Evolutionary conservation across 1,139 yeast genomes (phyloP).

Genomic region (Debaryomycetaceae sp.): DNA sequence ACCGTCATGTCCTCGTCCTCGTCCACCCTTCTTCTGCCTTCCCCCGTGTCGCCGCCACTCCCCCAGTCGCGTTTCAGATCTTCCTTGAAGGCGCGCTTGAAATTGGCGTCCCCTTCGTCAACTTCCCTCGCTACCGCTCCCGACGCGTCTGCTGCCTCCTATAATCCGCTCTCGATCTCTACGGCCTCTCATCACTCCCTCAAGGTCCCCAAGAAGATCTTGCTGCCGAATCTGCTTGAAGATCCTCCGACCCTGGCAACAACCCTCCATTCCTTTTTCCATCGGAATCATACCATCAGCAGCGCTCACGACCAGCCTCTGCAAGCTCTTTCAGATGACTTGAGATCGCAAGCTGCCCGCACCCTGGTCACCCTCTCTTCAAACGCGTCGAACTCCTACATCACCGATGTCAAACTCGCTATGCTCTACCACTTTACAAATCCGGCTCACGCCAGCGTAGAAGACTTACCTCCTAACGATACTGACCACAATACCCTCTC

Average conservation of each 20-base stretch:
- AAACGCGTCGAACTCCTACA: slow-evolving; percentile 29
- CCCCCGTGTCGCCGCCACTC: too few relatives aligned
- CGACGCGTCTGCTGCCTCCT: too few relatives aligned
- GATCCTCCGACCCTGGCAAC: slow-evolving; percentile 23
- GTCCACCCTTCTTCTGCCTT: too few relatives aligned
- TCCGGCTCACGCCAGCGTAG: slow-evolving; percentile 15
- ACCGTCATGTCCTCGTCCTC: too few relatives aligned
- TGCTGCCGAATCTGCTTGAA: slow-evolving; percentile 13
- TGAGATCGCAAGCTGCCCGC: slow-evolving; percentile 9
- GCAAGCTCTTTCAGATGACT: slow-evolving; percentile 8
- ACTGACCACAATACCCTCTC: slow-evolving; percentile 15
- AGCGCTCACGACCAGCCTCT: too few relatives aligned
- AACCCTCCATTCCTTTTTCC: slow-evolving; percentile 27
- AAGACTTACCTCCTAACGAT: slow-evolving; percentile 11
- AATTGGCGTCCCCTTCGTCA: too few relatives aligned
- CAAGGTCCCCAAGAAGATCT: slow-evolving; percentile 18
- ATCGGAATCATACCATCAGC: slow-evolving; percentile 15
- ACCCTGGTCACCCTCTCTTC: slow-evolving; percentile 26
- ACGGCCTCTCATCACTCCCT: slow-evolving; percentile 19
- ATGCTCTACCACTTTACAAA: slow-evolving; percentile 29
- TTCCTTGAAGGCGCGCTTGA: too few relatives aligned
- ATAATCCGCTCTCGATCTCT: slow-evolving; percentile 21
- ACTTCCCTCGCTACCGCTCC: too few relatives aligned
- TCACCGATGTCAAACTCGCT: slow-evolving; percentile 26
- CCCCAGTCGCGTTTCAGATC: too few relatives aligned